These are phyloP conservation scores for Lentinus brumalis DNA, from an alignment of 768 basidiomycete genomes.

Conservation along the genomic window DNA sequence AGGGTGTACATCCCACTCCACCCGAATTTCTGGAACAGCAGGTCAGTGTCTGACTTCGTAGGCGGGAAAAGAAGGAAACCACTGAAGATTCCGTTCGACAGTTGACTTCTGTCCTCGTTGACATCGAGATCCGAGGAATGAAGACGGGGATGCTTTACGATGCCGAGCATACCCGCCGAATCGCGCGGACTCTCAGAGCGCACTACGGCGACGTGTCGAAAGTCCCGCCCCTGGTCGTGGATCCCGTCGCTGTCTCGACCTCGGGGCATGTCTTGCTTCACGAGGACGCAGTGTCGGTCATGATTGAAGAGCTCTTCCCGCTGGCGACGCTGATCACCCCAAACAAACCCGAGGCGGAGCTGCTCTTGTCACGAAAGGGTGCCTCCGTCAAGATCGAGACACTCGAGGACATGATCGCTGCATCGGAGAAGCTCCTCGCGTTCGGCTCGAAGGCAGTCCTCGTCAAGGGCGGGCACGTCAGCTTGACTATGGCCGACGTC, in stretches of 20 bases:
- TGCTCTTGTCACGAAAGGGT: slow-evolving; percentile 52
- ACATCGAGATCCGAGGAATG: slow-evolving; percentile 70
- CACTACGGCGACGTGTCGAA: slow-evolving; percentile 34
- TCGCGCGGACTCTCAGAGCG: slow-evolving; percentile 51
- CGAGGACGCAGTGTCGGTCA: slow-evolving; percentile 58
- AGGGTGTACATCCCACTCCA: slow-evolving; percentile 67
- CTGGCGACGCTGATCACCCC: slow-evolving; percentile 77
- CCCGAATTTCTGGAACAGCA: slow-evolving; percentile 76
- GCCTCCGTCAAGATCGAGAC: slow-evolving; percentile 37
- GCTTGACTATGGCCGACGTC: slow-evolving; percentile 48
- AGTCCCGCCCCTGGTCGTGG: slow-evolving; percentile 67
- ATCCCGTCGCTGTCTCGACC: slow-evolving; percentile 91
- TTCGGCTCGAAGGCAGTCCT: slow-evolving; percentile 62
- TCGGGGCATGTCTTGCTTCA: slow-evolving; percentile 81
- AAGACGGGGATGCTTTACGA: slow-evolving; percentile 92
- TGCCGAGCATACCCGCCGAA: slow-evolving; percentile 49
- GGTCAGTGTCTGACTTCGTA: slow-evolving; percentile 40
- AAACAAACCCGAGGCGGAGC: slow-evolving; percentile 79
- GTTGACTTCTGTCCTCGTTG: slow-evolving; percentile 52
- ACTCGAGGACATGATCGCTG: slow-evolving; percentile 62
- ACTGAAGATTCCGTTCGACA: not conserved
- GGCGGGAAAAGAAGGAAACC: not conserved
- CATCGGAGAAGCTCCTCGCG: slow-evolving; percentile 49
- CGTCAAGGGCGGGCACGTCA: slow-evolving; percentile 85
- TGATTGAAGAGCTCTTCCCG: slow-evolving; percentile 70